These are phyloP conservation scores for Colletotrichum caudatum DNA, from an alignment of 2,329 filamentous ascomycete species.

Conservation along the genomic window DNA sequence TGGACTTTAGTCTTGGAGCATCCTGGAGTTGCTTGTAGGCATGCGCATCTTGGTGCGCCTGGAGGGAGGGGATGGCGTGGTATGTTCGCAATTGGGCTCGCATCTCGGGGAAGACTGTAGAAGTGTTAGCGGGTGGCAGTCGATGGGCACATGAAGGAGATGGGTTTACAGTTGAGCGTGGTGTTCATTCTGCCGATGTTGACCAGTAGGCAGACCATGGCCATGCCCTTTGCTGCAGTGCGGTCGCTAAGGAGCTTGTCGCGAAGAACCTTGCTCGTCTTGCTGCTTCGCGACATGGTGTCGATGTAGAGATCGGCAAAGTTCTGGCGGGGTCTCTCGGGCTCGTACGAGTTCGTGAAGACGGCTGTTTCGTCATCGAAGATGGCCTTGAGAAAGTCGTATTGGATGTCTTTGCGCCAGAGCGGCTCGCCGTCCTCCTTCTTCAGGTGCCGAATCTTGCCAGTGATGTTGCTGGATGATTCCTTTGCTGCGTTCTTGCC, in stretches of 20 bases:
- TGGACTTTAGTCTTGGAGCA: constrained; percentile 94
- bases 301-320: constrained; percentile 99
- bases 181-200: constrained; percentile 99
- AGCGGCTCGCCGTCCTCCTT: constrained; percentile 90
- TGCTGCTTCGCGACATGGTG: constrained; percentile 98
- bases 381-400: constrained; percentile 83
- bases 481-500: constrained; percentile 53
- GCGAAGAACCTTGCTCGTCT: constrained; percentile 97
- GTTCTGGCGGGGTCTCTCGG: constrained; percentile 68
- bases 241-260: constrained; percentile 95
- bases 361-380: constrained; percentile 80
- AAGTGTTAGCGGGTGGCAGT: constrained; percentile 40
- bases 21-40: constrained; percentile 99
- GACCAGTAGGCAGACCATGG: constrained; percentile 97
- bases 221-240: constrained; percentile 95
- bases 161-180: constrained; percentile 86
- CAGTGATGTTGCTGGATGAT: constrained; percentile 57
- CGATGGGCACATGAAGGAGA: constrained; percentile 32
- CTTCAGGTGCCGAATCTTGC: constrained; percentile 86
- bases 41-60: constrained; percentile 93
- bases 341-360: constrained; percentile 93
- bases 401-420: constrained; percentile 90
- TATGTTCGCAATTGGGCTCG: constrained; percentile 97
- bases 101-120: constrained; percentile 96
- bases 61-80: constrained; percentile 95